Percentiles rank a stretch among this genome's conserved stretches.
Conservation (phyloP, 116 monocot genomes). For the Thalassia testudinum region DNA sequence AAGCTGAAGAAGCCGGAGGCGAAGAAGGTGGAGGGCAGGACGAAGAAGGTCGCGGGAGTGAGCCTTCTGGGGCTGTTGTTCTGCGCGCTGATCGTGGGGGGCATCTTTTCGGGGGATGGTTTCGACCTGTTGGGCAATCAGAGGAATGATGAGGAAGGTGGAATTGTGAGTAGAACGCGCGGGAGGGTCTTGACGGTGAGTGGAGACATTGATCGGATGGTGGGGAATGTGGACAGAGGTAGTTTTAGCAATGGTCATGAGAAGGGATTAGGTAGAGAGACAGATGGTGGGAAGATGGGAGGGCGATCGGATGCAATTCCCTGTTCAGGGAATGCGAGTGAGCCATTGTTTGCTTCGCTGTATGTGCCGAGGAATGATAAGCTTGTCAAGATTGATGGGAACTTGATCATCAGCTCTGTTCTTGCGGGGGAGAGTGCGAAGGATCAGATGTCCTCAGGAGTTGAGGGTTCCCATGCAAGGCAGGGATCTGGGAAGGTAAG, state of each 20-base stretch:
- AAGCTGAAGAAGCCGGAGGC: slow-evolving; percentile 37
- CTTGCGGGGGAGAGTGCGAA: slow-evolving; percentile 63
- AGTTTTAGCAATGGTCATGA: background rate
- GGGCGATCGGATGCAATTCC: background rate
- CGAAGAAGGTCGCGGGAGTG: slow-evolving; percentile 63
- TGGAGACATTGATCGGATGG: slow-evolving; percentile 8
- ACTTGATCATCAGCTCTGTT: slow-evolving; percentile 77
- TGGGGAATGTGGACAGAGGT: slow-evolving; percentile 10
- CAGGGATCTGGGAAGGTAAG: too few species aligned
- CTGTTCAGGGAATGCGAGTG: slow-evolving; percentile 30
- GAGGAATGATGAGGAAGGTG: background rate
- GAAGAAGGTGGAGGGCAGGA: slow-evolving; percentile 39
- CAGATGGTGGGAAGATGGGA: background rate
- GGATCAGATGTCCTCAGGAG: slow-evolving; percentile 13
- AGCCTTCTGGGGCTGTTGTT: slow-evolving; percentile 56
- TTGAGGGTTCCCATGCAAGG: background rate
- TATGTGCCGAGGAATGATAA: slow-evolving; percentile 83
- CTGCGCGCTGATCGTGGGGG: slow-evolving; percentile 27
- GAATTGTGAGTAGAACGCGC: slow-evolving; percentile 1
- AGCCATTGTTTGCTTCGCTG: slow-evolving; percentile 51
- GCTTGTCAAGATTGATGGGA: slow-evolving; percentile 82
- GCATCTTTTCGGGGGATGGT: slow-evolving; percentile 17
- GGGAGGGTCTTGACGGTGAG: slow-evolving; percentile 34
- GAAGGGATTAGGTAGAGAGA: background rate
- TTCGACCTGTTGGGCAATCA: slow-evolving; percentile 3